Percentiles rank a stretch among this genome's conserved stretches.
phyloP scores from a whole-genome alignment of 306 rosid species.

The Cyclanthera cordifolia region DNA sequence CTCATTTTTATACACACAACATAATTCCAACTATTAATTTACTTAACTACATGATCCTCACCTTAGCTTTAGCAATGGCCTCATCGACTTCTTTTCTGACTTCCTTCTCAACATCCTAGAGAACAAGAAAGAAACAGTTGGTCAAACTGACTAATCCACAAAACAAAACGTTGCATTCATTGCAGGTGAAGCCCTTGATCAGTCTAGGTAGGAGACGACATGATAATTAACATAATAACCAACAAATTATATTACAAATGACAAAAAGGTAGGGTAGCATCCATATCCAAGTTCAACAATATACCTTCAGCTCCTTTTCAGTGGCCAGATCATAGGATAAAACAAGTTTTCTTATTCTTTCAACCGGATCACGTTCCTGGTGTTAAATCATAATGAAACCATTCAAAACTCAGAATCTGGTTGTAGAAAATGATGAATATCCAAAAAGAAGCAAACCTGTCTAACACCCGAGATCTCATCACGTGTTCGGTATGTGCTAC shows the following conservation, averaged over 20 bases:
- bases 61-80: conserved; percentile 92
- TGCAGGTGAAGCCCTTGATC: neutral
- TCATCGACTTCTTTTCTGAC: conserved; percentile 73
- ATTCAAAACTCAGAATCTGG: neutral
- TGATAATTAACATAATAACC: neutral
- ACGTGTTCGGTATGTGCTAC: conserved; percentile 95
- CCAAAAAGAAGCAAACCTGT: conserved; percentile 44
- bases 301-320: conserved; percentile 92
- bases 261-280: neutral
- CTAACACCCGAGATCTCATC: conserved; percentile 94
- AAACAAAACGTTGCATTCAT: neutral
- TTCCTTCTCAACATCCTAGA: conserved; percentile 79
- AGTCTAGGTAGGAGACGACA: neutral
- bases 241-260: neutral
- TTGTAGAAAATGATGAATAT: neutral
- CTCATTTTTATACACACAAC: neutral
- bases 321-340: conserved; percentile 62
- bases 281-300: neutral
- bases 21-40: neutral
- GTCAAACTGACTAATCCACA: neutral
- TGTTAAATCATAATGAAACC: conserved; percentile 13
- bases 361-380: conserved; percentile 96
- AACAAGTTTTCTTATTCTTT: conserved; percentile 76
- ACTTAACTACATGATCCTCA: conserved; percentile 19
- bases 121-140: conserved; percentile 2